Conservation (phyloP, 106 monocot species). For the Vanilla planifolia region DNA sequence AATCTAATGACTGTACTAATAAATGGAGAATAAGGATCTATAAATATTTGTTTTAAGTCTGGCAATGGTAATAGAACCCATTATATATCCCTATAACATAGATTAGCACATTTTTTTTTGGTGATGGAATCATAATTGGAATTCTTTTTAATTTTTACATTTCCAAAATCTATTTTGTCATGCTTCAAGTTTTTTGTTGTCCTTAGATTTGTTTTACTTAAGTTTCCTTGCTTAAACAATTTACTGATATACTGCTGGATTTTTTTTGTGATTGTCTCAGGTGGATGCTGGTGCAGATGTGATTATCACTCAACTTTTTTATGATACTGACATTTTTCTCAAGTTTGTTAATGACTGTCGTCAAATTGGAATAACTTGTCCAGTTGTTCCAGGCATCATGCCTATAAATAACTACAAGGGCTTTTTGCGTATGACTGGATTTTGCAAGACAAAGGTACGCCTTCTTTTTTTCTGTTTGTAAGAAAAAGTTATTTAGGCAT, state of each 20-base stretch:
- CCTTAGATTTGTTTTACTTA: too few relatives aligned
- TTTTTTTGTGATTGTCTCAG: constrained; percentile 21
- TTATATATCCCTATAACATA: too few relatives aligned
- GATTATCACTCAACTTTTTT: constrained; percentile 84
- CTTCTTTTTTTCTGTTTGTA: background rate
- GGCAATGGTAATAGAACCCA: too few relatives aligned
- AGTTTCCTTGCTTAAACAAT: background rate
- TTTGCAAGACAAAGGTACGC: constrained; percentile 85
- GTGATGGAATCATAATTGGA: background rate
- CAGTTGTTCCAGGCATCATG: constrained; percentile 92
- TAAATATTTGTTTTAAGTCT: too few relatives aligned
- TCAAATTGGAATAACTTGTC: constrained; percentile 87
- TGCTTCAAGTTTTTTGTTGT: background rate
- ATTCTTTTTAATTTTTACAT: background rate
- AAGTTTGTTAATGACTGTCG: constrained; percentile 94
- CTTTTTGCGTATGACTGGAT: constrained; percentile 79
- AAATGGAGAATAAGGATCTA: too few relatives aligned
- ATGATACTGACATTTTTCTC: constrained; percentile 79
- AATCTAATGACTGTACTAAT: too few relatives aligned
- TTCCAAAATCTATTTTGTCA: background rate
- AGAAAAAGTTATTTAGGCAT: background rate
- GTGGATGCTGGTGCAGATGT: constrained; percentile 97
- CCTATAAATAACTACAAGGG: constrained; percentile 92
- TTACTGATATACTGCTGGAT: background rate
- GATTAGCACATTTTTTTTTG: too few relatives aligned